Conservation (phyloP, 192 early-diverging fungal species). For the Backusella parvicylindrica region DNA sequence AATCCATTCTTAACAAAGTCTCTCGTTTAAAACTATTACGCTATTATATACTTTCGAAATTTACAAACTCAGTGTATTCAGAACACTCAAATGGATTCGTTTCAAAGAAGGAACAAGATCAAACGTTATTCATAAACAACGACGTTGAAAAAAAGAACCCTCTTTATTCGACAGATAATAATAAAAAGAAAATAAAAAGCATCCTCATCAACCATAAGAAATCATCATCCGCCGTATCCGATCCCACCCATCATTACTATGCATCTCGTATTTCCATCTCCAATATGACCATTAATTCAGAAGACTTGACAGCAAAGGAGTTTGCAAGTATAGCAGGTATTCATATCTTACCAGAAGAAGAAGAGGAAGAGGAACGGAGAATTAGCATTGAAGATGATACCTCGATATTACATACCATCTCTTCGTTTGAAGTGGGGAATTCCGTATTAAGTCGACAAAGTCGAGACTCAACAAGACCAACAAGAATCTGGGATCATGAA, state of each 20-base stretch:
- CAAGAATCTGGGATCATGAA: background rate
- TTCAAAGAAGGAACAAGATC: background rate
- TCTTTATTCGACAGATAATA: background rate
- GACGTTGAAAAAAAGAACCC: background rate
- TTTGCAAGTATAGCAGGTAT: conserved; percentile 31
- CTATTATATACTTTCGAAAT: background rate
- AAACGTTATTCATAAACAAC: background rate
- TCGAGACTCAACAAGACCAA: background rate
- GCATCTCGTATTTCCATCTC: background rate
- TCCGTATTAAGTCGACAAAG: background rate
- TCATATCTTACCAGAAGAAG: conserved; percentile 12
- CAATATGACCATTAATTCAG: conserved; percentile 21
- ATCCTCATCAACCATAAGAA: background rate
- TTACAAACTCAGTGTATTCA: background rate
- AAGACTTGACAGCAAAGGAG: conserved; percentile 26
- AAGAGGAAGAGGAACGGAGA: background rate
- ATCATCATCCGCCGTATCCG: background rate
- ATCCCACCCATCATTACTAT: background rate
- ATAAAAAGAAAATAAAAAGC: background rate
- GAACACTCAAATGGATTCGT: background rate
- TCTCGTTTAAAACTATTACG: background rate
- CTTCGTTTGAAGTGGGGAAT: background rate
- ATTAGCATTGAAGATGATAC: background rate
- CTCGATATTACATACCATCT: background rate
- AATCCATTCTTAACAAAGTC: background rate